Evolutionary conservation across 345 rosid genomes (phyloP), one percentile per base, ranked within the genome.

Genomic region (Cochlearia excelsa): DNA sequence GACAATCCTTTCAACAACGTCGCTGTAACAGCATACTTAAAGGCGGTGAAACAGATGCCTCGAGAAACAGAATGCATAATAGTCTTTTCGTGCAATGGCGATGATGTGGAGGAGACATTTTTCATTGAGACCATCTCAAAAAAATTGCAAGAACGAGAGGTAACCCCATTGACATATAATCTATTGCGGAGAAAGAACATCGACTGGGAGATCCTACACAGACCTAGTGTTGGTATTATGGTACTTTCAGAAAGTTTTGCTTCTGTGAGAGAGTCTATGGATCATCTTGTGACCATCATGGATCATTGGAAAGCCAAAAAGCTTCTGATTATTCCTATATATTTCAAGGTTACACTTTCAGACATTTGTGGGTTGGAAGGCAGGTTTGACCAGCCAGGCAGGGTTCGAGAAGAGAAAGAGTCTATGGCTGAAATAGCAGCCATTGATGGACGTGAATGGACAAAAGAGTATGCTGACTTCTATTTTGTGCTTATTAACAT

Each of bases 161-260:
- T 68, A 26, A 52, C 51, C 1, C 67, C 67, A 46, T 60, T 68
- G 56, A 60, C 2, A 3, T 68, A 60, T 53, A 46, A 40, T 68
- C 44, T 60, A 9, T 10, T 0, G 0, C 38, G 34, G 0, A 53
- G 3, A 39, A 30, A 60, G 44, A 38, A 28, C 1, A 1, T 53
- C 3, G 50, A 54, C 0, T 0, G 0, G 4, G 23, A 45, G 4
- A 68, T 30, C 9, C 26, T 59, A 4, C 0, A 52, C 44, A 60
- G 56, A 39, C 54, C 43, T 47, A 37, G 61, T 26, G 73, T 68
- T 30, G 61, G 45, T 52, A 53, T 68, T 7, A 38, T 68, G 61
- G 1, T 60, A 23, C 26, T 68, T 52, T 68, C 67, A 30, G 1
- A 10, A 6, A 46, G 54, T 52, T 45, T 0, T 23, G 49, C 3